Conservation (phyloP, 371 early-diverging fungal species). For the Batrachochytrium dendrobatidis region DNA sequence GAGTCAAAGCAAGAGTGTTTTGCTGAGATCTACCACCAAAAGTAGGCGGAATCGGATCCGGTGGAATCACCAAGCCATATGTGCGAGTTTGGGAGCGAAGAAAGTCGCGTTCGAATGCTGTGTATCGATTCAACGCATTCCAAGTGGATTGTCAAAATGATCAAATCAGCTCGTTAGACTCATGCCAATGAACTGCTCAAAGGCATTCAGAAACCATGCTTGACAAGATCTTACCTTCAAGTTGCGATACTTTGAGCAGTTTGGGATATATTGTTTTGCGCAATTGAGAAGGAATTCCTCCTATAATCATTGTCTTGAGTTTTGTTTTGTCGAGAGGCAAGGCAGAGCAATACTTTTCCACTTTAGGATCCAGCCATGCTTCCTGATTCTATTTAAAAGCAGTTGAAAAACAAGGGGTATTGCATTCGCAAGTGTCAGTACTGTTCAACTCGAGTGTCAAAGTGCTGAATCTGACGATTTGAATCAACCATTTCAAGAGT, state of each 20-base stretch:
- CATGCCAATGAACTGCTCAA: background rate
- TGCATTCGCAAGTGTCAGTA: too few relatives aligned
- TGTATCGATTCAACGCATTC: background rate
- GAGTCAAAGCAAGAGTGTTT: conserved; percentile 14
- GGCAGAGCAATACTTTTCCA: conserved; percentile 11
- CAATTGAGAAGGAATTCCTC: conserved; percentile 23
- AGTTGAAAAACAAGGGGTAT: too few relatives aligned
- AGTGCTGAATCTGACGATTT: too few relatives aligned
- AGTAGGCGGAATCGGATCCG: conserved; percentile 28
- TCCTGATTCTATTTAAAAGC: too few relatives aligned
- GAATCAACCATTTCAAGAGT: too few relatives aligned
- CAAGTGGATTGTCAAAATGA: background rate
- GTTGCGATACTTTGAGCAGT: background rate
- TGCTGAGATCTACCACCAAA: conserved; percentile 31
- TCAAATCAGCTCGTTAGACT: background rate
- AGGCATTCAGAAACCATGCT: background rate
- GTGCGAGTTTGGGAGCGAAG: background rate
- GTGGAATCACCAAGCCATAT: conserved; percentile 14
- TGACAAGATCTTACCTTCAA: background rate
- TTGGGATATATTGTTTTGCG: conserved; percentile 10
- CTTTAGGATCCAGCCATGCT: conserved; percentile 12
- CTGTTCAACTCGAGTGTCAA: too few relatives aligned
- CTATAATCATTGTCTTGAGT: conserved; percentile 19
- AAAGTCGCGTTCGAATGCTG: background rate
- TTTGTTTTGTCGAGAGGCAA: conserved; percentile 27